Conservation (phyloP, 495 filamentous ascomycete genomes). For the Aspergillus cristatus region DNA sequence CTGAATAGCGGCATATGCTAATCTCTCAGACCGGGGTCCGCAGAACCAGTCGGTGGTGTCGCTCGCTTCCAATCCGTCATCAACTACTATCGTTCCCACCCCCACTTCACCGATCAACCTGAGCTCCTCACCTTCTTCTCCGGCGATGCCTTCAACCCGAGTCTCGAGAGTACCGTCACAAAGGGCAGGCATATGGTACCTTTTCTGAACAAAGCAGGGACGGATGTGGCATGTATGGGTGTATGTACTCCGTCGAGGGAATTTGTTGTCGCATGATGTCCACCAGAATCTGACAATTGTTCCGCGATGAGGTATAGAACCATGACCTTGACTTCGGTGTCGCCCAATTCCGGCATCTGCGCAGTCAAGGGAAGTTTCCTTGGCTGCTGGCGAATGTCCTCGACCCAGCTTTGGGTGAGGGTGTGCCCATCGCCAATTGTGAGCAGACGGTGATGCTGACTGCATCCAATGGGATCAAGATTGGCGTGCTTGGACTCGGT, state of each 20-base stretch:
- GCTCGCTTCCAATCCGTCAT: conserved; percentile 70
- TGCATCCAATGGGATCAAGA: conserved; percentile 71
- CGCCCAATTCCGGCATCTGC: conserved; percentile 61
- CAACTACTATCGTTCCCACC: conserved; percentile 58
- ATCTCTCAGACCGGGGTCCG: conserved; percentile 45
- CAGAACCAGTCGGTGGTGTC: conserved; percentile 72
- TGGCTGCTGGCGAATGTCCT: conserved; percentile 84
- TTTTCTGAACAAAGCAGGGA: conserved; percentile 67
- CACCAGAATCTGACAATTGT: neutral
- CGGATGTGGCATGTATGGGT: conserved; percentile 69
- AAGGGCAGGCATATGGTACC: conserved; percentile 88
- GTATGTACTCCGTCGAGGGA: conserved; percentile 44
- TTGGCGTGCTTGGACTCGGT: conserved; percentile 76
- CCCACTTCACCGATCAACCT: conserved; percentile 50
- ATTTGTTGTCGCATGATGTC: neutral
- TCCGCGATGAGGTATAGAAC: conserved; percentile 42
- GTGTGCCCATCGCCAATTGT: conserved; percentile 59
- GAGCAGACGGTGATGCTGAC: conserved; percentile 62
- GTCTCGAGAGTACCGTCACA: conserved; percentile 74
- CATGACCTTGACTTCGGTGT: conserved; percentile 95
- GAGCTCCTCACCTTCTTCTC: conserved; percentile 74
- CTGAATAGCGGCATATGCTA: neutral
- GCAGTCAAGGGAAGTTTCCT: conserved; percentile 68
- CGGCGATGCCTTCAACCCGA: conserved; percentile 87
- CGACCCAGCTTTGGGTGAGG: conserved; percentile 65